Conservation (phyloP, 306 rosid genomes). For the Urtica urens region DNA sequence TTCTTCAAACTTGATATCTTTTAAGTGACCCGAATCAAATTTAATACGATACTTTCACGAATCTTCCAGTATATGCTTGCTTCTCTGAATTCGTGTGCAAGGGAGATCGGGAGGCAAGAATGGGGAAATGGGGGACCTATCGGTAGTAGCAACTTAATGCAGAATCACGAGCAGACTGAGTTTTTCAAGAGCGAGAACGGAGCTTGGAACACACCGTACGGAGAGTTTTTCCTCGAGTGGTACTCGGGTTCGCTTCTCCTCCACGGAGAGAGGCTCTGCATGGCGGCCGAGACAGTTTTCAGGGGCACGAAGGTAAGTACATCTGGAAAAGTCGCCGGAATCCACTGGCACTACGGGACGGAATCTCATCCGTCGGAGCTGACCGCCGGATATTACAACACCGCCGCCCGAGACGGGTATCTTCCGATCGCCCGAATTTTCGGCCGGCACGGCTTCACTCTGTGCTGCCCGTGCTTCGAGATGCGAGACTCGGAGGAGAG, state of each 20-base stretch:
- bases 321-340: constrained; percentile 59
- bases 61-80: constrained; percentile 68
- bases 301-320: constrained; percentile 47
- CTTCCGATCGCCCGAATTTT: constrained; percentile 66
- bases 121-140: constrained; percentile 75
- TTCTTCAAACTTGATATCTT: neutral
- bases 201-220: constrained; percentile 53
- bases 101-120: constrained; percentile 55
- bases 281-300: constrained; percentile 69
- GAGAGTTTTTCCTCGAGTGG: constrained; percentile 75
- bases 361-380: constrained; percentile 79
- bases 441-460: constrained; percentile 51
- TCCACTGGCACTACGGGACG: constrained; percentile 59
- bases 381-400: constrained; percentile 80
- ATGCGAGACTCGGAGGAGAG: constrained; percentile 40
- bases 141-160: constrained; percentile 47
- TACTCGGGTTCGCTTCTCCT: constrained; percentile 69
- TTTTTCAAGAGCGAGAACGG: constrained; percentile 46
- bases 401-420: constrained; percentile 54
- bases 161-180: constrained; percentile 32
- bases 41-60: constrained; percentile 4
- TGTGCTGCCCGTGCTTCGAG: constrained; percentile 83
- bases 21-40: neutral
- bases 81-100: constrained; percentile 59
- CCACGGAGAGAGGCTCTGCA: constrained; percentile 82